phyloP scores from a whole-genome alignment of 306 rosid genomes.

The Sindora glabra region DNA sequence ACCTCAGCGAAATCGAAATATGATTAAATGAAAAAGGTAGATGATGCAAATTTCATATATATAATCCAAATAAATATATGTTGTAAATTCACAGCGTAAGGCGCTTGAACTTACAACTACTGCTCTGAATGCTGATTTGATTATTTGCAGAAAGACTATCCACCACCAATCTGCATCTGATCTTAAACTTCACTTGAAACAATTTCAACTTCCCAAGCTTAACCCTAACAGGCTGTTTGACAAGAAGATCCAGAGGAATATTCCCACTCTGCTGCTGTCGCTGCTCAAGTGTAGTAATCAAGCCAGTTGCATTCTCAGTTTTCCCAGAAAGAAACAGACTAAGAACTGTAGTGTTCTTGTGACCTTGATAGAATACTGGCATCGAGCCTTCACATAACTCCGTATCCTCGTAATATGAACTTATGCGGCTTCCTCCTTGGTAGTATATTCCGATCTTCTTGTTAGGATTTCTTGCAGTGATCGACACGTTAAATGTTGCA shows the following conservation, averaged over 20 bases:
- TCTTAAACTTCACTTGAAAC: conserved; percentile 55
- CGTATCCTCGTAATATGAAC: conserved; percentile 49
- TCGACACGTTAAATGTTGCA: conserved; percentile 44
- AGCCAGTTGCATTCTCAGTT: conserved; percentile 35
- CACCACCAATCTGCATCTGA: conserved; percentile 52
- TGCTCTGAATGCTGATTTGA: conserved; percentile 36
- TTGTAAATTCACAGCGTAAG: conserved; percentile 36
- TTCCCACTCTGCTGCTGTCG: conserved; percentile 33
- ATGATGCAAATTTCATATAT: too few species aligned
- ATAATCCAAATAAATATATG: neutral
- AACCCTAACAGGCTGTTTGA: conserved; percentile 64
- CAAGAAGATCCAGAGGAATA: conserved; percentile 55
- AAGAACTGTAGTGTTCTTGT: conserved; percentile 60
- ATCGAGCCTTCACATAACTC: conserved; percentile 59
- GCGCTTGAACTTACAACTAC: conserved; percentile 70
- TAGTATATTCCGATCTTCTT: conserved; percentile 82
- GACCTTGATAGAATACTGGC: conserved; percentile 87
- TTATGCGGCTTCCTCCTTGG: conserved; percentile 67
- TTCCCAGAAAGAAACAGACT: conserved; percentile 37
- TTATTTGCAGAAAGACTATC: conserved; percentile 30
- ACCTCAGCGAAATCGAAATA: too few species aligned
- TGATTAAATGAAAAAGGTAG: too few species aligned
- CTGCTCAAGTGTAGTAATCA: conserved; percentile 10
- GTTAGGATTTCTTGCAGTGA: conserved; percentile 74
- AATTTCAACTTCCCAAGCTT: conserved; percentile 77